phyloP scores from a whole-genome alignment of 176 grass and related monocot species.

The Elymus sibiricus region DNA sequence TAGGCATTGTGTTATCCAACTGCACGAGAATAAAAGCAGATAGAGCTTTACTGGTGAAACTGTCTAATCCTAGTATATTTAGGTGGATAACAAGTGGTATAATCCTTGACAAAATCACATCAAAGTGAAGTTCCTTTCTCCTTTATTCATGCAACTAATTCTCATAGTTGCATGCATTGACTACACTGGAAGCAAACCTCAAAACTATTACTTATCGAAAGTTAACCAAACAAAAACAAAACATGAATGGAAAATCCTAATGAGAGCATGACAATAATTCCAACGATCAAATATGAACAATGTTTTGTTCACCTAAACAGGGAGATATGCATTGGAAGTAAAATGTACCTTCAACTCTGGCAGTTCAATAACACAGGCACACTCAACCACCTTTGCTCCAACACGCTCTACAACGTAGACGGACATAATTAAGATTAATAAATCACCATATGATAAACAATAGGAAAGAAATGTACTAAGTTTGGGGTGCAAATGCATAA shows the following conservation, averaged over 20 bases:
- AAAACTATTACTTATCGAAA: not conserved
- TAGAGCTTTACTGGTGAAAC: not conserved
- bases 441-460: not conserved
- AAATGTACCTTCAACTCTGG: slow-evolving; percentile 72
- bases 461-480: not conserved
- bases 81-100: not conserved
- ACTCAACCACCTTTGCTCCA: slow-evolving; percentile 82
- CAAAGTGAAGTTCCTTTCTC: not conserved
- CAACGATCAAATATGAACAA: not conserved
- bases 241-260: not conserved
- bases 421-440: slow-evolving; percentile 8
- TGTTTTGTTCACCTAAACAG: not conserved
- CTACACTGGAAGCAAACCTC: not conserved
- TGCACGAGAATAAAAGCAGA: not conserved
- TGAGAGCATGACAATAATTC: not conserved
- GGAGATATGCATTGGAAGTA: not conserved
- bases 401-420: slow-evolving; percentile 62
- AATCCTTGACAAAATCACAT: not conserved
- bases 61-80: not conserved
- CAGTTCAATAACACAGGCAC: slow-evolving; percentile 94
- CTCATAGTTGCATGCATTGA: not conserved
- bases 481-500: too few species aligned
- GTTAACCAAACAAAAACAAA: not conserved
- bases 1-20: not conserved
- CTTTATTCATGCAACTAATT: not conserved